Evolutionary conservation across 495 filamentous ascomycete genomes (phyloP).

Genomic region (Glonium stellatum): DNA sequence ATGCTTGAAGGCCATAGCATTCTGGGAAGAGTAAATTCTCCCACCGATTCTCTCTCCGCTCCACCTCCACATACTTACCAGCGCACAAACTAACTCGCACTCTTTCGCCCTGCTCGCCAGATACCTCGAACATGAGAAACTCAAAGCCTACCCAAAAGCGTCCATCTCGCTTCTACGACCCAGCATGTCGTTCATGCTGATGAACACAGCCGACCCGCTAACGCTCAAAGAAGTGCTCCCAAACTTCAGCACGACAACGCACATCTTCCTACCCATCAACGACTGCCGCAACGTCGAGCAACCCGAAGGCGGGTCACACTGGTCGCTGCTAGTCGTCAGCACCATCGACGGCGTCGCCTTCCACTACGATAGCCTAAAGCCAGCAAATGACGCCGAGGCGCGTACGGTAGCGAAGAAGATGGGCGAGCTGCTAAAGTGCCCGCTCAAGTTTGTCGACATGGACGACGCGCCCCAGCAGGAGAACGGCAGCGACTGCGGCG

Average conservation of each 20-base stretch:
- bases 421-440: constrained; percentile 52
- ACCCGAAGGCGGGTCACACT: constrained; percentile 87
- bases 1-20: constrained; percentile 67
- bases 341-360: constrained; percentile 86
- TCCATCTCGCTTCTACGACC: constrained; percentile 89
- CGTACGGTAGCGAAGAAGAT: constrained; percentile 56
- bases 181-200: constrained; percentile 87
- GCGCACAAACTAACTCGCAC: background rate
- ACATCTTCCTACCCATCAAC: constrained; percentile 96
- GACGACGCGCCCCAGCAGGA: constrained; percentile 85
- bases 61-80: background rate
- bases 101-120: constrained; percentile 36
- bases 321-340: constrained; percentile 87
- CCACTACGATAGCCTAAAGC: constrained; percentile 88
- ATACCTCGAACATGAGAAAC: constrained; percentile 83
- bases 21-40: constrained; percentile 86
- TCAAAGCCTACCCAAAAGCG: constrained; percentile 65
- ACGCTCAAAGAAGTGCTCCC: constrained; percentile 69
- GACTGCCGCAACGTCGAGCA: constrained; percentile 68
- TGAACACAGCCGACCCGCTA: constrained; percentile 69
- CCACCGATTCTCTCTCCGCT: background rate
- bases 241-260: constrained; percentile 72
- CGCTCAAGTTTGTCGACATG: constrained; percentile 65
- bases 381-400: constrained; percentile 69
- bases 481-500: constrained; percentile 88